These are phyloP conservation scores for Penicillium sp. DNA, from an alignment of 2,329 filamentous ascomycete species.

Conservation along the genomic window DNA sequence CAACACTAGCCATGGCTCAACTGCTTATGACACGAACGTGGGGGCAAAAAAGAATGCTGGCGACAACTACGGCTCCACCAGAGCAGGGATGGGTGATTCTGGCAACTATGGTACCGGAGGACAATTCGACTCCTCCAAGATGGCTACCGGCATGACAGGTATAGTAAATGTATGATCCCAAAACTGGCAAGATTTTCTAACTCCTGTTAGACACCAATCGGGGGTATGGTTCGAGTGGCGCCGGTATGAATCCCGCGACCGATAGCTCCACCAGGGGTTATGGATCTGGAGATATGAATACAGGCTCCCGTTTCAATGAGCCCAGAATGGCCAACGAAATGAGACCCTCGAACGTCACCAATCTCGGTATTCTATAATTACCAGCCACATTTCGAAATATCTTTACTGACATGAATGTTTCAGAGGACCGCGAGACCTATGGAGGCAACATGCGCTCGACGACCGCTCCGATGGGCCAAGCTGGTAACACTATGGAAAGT, in stretches of 20 bases:
- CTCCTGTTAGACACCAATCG: neutral
- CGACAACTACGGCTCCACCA: constrained; percentile 9
- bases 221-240: neutral
- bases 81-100: constrained; percentile 11
- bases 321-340: constrained; percentile 10
- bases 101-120: constrained; percentile 4
- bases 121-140: constrained; percentile 9
- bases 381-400: neutral
- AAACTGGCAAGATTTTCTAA: neutral
- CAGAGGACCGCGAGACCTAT: constrained; percentile 4
- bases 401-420: neutral
- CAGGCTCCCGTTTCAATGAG: constrained; percentile 1
- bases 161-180: neutral
- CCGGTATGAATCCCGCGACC: neutral
- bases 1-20: neutral
- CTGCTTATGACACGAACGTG: neutral
- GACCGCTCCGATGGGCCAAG: constrained; percentile 3
- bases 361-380: neutral
- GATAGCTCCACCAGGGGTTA: constrained; percentile 19
- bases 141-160: neutral
- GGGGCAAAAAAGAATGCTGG: neutral
- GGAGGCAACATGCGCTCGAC: neutral
- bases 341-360: neutral
- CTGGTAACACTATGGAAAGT: constrained; percentile 31
- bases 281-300: constrained; percentile 12